These are phyloP conservation scores for Bifiguratus adelaidae DNA, from an alignment of 192 early-diverging fungal species.

Conservation along the genomic window DNA sequence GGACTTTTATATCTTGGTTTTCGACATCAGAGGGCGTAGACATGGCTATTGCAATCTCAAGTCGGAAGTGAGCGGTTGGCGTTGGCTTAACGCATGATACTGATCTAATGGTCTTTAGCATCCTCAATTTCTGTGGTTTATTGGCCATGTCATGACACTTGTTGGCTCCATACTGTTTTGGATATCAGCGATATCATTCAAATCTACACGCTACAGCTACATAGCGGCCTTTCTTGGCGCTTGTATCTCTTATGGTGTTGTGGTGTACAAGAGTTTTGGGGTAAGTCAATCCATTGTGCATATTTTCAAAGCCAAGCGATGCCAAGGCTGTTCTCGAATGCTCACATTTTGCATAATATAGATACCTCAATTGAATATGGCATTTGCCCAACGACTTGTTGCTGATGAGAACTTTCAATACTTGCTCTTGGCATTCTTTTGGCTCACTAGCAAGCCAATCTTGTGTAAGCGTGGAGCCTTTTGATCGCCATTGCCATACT, in stretches of 20 bases:
- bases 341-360: constrained; percentile 12
- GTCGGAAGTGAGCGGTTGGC: too few relatives aligned
- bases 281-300: constrained; percentile 35
- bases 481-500: constrained; percentile 25
- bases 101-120: constrained; percentile 17
- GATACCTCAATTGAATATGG: constrained; percentile 44
- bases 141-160: constrained; percentile 32
- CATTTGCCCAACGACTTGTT: constrained; percentile 48
- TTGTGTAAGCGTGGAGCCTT: constrained; percentile 30
- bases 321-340: background rate
- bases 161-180: constrained; percentile 24
- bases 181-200: constrained; percentile 27
- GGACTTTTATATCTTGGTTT: background rate
- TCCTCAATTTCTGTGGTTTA: constrained; percentile 40
- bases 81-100: too few relatives aligned
- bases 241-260: constrained; percentile 59
- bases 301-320: background rate
- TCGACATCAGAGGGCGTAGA: background rate
- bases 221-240: constrained; percentile 54
- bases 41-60: too few relatives aligned
- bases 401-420: constrained; percentile 75
- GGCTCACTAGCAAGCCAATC: constrained; percentile 59
- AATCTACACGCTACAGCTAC: constrained; percentile 31
- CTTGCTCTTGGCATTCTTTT: constrained; percentile 55
- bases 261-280: constrained; percentile 68